phyloP scores from a whole-genome alignment of 495 filamentous ascomycete genomes.

The Penicillium silybi region DNA sequence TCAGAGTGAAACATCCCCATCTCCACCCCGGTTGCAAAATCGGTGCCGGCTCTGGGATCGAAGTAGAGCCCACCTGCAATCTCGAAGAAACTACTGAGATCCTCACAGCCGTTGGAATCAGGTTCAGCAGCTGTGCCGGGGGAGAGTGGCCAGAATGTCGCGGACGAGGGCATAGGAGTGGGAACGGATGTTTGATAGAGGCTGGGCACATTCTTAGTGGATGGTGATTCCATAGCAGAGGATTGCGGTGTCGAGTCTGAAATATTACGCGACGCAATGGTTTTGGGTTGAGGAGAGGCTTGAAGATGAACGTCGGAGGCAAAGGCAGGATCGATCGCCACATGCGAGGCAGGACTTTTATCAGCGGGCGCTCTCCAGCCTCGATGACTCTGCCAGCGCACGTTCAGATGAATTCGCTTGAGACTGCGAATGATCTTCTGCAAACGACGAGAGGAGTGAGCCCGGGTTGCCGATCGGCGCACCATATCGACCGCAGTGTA shows the following conservation, averaged over 20 bases:
- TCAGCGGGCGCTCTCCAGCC: not conserved
- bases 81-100: constrained; percentile 44
- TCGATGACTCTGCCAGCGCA: constrained; percentile 6
- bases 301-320: not conserved
- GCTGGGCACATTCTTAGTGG: not conserved
- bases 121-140: constrained; percentile 6
- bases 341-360: not conserved
- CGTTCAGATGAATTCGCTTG: constrained; percentile 32
- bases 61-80: constrained; percentile 40
- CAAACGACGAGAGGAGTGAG: constrained; percentile 33
- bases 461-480: constrained; percentile 51
- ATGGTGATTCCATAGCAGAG: constrained; percentile 4
- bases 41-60: constrained; percentile 17
- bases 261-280: not conserved
- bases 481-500: constrained; percentile 78
- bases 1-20: constrained; percentile 8
- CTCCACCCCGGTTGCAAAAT: constrained; percentile 8
- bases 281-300: not conserved
- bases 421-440: constrained; percentile 39
- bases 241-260: constrained; percentile 7
- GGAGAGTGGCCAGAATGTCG: constrained; percentile 21
- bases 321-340: not conserved
- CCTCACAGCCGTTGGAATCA: constrained; percentile 30
- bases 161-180: constrained; percentile 11
- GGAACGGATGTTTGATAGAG: constrained; percentile 8